These are phyloP conservation scores for Candida pini DNA, from an alignment of 805 yeast species.

Conservation along the genomic window DNA sequence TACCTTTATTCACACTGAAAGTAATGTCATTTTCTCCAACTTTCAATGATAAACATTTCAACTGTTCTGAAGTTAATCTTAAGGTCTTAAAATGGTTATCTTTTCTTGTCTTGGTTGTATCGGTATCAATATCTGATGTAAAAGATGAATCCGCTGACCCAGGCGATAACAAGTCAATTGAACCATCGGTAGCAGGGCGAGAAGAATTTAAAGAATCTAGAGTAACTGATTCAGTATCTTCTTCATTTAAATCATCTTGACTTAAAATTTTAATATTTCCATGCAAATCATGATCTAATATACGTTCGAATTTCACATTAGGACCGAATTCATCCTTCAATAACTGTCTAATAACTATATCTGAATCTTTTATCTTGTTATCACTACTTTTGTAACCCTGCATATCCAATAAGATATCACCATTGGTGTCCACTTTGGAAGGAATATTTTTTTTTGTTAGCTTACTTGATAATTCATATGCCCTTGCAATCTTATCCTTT, in stretches of 20 bases:
- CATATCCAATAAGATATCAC: slow-evolving; percentile 87
- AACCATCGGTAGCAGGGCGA: neutral
- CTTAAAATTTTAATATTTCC: slow-evolving; percentile 58
- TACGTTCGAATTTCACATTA: slow-evolving; percentile 38
- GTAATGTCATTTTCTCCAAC: slow-evolving; percentile 75
- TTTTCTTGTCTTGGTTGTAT: slow-evolving; percentile 16
- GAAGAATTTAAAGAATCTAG: slow-evolving; percentile 7
- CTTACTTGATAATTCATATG: slow-evolving; percentile 57
- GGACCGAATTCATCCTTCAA: slow-evolving; percentile 70
- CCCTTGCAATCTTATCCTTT: slow-evolving; percentile 39
- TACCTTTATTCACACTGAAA: slow-evolving; percentile 79
- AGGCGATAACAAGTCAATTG: slow-evolving; percentile 12
- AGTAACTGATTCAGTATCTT: slow-evolving; percentile 11
- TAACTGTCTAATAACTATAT: slow-evolving; percentile 65
- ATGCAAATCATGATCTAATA: slow-evolving; percentile 52
- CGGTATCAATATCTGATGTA: slow-evolving; percentile 20
- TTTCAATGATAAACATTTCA: slow-evolving; percentile 63
- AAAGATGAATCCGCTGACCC: slow-evolving; percentile 20
- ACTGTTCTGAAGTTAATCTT: slow-evolving; percentile 85
- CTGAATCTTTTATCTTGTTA: slow-evolving; percentile 70
- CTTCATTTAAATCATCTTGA: slow-evolving; percentile 16
- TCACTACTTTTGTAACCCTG: slow-evolving; percentile 92
- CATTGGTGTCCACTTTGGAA: slow-evolving; percentile 79
- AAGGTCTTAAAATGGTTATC: slow-evolving; percentile 71
- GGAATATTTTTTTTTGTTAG: slow-evolving; percentile 75